phyloP scores from a whole-genome alignment of 1,284 basidiomycete genomes.

The Puccinia horiana region DNA sequence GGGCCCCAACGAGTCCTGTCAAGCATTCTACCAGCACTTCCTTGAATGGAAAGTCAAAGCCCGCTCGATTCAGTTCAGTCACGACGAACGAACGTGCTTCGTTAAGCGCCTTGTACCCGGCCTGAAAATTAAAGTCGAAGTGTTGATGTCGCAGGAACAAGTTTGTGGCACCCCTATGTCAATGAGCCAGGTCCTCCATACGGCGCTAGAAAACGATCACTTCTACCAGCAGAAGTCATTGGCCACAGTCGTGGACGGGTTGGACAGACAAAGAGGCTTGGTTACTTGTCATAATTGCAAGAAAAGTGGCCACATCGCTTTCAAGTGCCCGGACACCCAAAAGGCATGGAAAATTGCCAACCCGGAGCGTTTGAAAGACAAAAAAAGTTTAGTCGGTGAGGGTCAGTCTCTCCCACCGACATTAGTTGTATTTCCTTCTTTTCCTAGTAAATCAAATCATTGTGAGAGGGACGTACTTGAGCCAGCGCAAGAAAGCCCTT shows the following conservation, averaged over 20 bases:
- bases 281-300: background rate
- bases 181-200: background rate
- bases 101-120: background rate
- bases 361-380: background rate
- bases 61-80: background rate
- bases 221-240: background rate
- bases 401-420: conserved; percentile 14
- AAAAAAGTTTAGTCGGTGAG: conserved; percentile 14
- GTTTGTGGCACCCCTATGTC: background rate
- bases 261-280: background rate
- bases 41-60: background rate
- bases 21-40: background rate
- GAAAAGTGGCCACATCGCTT: background rate
- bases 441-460: background rate
- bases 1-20: background rate
- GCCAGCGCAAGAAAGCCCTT: background rate
- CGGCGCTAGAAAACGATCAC: background rate
- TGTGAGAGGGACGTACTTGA: background rate
- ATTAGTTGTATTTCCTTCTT: background rate
- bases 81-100: background rate
- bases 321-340: background rate
- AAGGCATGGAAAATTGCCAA: background rate
- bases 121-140: background rate
- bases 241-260: background rate
- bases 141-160: background rate